Base-by-base conservation (phyloP, 1,284 basidiomycete genomes). In the Schizopora paradoxa region DNA sequence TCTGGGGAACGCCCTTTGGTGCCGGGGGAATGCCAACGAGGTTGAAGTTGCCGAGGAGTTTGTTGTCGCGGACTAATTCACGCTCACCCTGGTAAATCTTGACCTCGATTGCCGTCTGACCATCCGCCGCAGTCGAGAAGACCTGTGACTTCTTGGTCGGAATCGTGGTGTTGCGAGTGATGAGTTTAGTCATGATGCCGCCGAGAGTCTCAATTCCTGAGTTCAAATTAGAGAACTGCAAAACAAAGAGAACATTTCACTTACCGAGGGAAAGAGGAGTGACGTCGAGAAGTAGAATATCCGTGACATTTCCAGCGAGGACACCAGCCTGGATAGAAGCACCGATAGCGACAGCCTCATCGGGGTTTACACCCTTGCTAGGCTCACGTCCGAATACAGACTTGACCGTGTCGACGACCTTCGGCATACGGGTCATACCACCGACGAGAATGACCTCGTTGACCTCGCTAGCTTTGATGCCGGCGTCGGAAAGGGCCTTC, bases 1-100 rank as follows among this genome's bases (percentile, higher is more conserved):
- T 93, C 69, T 99, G 95, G 56, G 95, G 95, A 51, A 98, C 86
- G 68, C 95, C 95, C 75, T 97, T 96, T 55, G 94, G 91, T 11
- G 94, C 95, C 32, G 95, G 95, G 34, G 95, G 95, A 54, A 99
- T 93, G 47, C 95, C 94, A 51, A 92, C 89, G 52, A 99, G 86
- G 74, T 97, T 94, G 84, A 99, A 99, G 76, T 97, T 96, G 55
- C 95, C 96, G 55, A 99, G 86, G n/a, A 98, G 70, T 74, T 98
- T 98, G 86, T 99, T 98, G 74, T 99, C 94, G 45, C 88, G 77
- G 46, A 93, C 90, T 56, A 98, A 82, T 68, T 97, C 93, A 76
- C 95, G 92, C 75, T 98, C 96, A 62, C 95, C 95, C 72, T 98
- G 92, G 77, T 82, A 97, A 59, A 97, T 91, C 80, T 96, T 95